These are phyloP conservation scores for Pyrus hybrid DNA, from an alignment of 331 rosid genomes.

Conservation along the genomic window DNA sequence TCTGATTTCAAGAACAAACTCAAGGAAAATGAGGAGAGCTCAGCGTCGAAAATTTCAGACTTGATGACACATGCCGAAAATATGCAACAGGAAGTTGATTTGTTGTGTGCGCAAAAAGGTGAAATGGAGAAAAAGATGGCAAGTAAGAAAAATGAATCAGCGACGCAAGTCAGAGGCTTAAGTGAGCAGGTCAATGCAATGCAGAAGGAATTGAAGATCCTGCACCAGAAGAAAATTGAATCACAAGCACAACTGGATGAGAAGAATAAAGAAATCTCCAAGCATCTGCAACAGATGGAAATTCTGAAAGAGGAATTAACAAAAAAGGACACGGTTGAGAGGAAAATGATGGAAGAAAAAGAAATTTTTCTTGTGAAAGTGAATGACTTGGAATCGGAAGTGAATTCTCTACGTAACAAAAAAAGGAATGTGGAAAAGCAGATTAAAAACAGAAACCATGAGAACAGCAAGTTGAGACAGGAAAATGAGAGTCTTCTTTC, in stretches of 20 bases:
- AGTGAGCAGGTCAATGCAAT: slow-evolving; percentile 21
- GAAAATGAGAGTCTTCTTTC: slow-evolving; percentile 40
- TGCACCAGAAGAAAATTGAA: slow-evolving; percentile 23
- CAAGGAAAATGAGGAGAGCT: slow-evolving; percentile 20
- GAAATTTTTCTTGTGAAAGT: slow-evolving; percentile 14
- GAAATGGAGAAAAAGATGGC: slow-evolving; percentile 31
- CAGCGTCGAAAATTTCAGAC: slow-evolving; percentile 10
- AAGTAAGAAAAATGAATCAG: slow-evolving; percentile 12
- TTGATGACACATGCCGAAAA: slow-evolving; percentile 18
- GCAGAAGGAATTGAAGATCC: slow-evolving; percentile 26
- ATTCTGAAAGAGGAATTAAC: slow-evolving; percentile 29
- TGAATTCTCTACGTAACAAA: slow-evolving; percentile 22
- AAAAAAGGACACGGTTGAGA: slow-evolving; percentile 16
- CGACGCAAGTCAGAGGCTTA: slow-evolving; percentile 20
- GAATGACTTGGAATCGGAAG: slow-evolving; percentile 31
- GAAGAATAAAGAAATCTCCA: slow-evolving; percentile 18
- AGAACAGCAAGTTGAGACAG: slow-evolving; percentile 15
- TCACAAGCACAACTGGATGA: slow-evolving; percentile 27
- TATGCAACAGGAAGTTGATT: slow-evolving; percentile 17
- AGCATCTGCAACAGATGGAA: slow-evolving; percentile 18
- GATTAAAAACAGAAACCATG: slow-evolving; percentile 7
- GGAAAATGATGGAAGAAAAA: slow-evolving; percentile 25
- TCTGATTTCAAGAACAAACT: slow-evolving; percentile 20
- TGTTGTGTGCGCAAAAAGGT: slow-evolving; percentile 12
- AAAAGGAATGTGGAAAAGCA: slow-evolving; percentile 32